These are phyloP conservation scores for Hypoxylon rubiginosum DNA, from an alignment of 2,329 filamentous ascomycete genomes.

Conservation along the genomic window DNA sequence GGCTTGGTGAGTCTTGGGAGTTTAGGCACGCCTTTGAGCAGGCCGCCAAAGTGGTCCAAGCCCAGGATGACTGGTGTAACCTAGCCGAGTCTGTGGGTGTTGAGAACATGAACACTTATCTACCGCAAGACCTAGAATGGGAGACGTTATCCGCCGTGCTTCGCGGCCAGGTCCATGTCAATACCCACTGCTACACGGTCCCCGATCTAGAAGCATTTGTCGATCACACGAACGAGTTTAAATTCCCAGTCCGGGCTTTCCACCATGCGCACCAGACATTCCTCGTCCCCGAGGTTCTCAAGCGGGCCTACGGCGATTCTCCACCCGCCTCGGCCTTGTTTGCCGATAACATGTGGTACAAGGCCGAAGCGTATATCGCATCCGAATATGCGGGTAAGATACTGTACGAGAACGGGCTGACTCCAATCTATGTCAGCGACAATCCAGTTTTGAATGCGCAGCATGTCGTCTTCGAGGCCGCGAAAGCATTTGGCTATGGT, in stretches of 20 bases:
- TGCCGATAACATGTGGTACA: conserved; percentile 81
- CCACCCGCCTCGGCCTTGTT: conserved; percentile 73
- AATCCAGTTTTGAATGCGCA: conserved; percentile 79
- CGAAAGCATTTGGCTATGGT: conserved; percentile 71
- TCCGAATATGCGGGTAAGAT: conserved; percentile 76
- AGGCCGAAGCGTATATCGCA: conserved; percentile 74
- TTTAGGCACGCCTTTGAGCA: conserved; percentile 77
- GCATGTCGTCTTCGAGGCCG: conserved; percentile 76
- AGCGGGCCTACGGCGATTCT: conserved; percentile 67
- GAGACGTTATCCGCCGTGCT: conserved; percentile 73
- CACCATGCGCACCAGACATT: conserved; percentile 78
- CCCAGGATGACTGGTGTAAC: conserved; percentile 77
- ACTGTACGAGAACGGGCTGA: conserved; percentile 74
- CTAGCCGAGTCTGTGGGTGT: conserved; percentile 65
- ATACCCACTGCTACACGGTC: conserved; percentile 79
- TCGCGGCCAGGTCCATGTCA: conserved; percentile 76
- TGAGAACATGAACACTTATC: conserved; percentile 67
- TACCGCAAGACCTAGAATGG: conserved; percentile 74
- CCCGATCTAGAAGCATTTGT: conserved; percentile 78
- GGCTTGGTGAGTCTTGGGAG: conserved; percentile 77
- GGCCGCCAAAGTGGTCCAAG: conserved; percentile 67
- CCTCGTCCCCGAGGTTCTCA: conserved; percentile 74
- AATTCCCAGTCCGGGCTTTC: conserved; percentile 75
- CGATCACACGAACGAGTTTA: conserved; percentile 79
- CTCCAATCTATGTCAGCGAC: conserved; percentile 77